Percentiles rank a stretch among this genome's conserved stretches.
phyloP scores from a whole-genome alignment of 352 stramenopile genomes.

The Globisporangium iwayamae region DNA sequence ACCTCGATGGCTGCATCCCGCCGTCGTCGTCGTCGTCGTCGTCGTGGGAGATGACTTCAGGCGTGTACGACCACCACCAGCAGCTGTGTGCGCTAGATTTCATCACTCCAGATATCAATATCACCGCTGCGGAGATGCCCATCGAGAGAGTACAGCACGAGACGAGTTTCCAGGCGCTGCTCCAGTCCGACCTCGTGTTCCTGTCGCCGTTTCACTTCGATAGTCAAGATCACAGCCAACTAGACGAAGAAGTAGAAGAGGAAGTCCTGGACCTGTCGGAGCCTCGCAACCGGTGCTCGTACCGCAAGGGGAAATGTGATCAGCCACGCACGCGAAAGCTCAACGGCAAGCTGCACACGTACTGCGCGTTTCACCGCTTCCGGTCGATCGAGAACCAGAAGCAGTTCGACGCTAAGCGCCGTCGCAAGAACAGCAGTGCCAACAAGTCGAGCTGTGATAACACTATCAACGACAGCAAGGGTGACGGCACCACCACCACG shows the following conservation, averaged over 20 bases:
- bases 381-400: constrained; percentile 59
- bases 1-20: constrained; percentile 12
- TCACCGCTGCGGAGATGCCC: not conserved
- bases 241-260: not conserved
- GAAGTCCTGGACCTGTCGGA: constrained; percentile 12
- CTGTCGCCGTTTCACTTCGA: not conserved
- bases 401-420: constrained; percentile 45
- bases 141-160: not conserved
- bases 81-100: not conserved
- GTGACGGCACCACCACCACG: not conserved
- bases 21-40: not conserved
- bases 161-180: constrained; percentile 11
- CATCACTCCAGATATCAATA: too few species aligned
- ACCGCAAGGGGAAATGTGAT: constrained; percentile 47
- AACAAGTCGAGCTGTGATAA: not conserved
- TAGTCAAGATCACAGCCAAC: not conserved
- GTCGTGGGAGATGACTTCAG: not conserved
- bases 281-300: constrained; percentile 31
- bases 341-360: constrained; percentile 57
- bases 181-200: constrained; percentile 1
- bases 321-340: constrained; percentile 62
- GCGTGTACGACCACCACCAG: not conserved
- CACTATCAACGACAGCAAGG: not conserved
- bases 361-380: constrained; percentile 60
- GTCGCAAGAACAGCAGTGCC: not conserved